Percentiles rank a stretch among this genome's conserved stretches.
phyloP scores from a whole-genome alignment of 371 early-diverging fungal species.

The Capniomyces stellatus region DNA sequence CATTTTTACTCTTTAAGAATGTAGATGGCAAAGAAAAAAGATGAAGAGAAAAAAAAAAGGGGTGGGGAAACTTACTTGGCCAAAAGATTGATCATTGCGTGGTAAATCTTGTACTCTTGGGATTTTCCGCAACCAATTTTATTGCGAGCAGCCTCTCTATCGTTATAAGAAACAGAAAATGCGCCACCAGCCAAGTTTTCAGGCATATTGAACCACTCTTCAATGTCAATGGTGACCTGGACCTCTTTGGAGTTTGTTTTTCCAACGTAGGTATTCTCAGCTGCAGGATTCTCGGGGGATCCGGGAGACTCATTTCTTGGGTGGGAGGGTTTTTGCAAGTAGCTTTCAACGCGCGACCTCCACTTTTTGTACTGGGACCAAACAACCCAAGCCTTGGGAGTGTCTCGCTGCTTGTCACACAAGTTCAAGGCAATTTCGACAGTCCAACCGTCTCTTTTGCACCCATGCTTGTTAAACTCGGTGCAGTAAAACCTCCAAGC shows the following conservation, averaged over 20 bases:
- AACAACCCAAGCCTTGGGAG: conserved; percentile 22
- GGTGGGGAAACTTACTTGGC: background rate
- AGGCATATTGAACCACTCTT: background rate
- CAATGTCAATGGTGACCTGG: background rate
- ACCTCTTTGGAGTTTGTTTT: background rate
- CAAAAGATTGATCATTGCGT: conserved; percentile 1
- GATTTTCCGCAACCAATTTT: conserved; percentile 1
- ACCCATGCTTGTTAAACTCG: conserved; percentile 24
- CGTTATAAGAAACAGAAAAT: background rate
- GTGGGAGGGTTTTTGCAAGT: conserved; percentile 7
- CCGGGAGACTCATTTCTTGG: background rate
- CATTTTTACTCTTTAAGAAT: background rate
- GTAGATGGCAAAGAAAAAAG: background rate
- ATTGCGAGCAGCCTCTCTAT: background rate
- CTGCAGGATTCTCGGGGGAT: background rate
- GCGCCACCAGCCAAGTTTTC: background rate
- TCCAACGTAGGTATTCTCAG: background rate
- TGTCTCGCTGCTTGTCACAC: conserved; percentile 20
- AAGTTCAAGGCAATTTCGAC: conserved; percentile 19
- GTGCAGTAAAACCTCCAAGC: conserved; percentile 28
- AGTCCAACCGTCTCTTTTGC: conserved; percentile 35
- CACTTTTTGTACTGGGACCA: conserved; percentile 23
- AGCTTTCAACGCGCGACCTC: conserved; percentile 16
- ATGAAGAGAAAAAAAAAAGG: background rate
- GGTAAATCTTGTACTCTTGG: conserved; percentile 1